Base-by-base conservation (phyloP, 306 rosid genomes). In the Malus asiatica region DNA sequence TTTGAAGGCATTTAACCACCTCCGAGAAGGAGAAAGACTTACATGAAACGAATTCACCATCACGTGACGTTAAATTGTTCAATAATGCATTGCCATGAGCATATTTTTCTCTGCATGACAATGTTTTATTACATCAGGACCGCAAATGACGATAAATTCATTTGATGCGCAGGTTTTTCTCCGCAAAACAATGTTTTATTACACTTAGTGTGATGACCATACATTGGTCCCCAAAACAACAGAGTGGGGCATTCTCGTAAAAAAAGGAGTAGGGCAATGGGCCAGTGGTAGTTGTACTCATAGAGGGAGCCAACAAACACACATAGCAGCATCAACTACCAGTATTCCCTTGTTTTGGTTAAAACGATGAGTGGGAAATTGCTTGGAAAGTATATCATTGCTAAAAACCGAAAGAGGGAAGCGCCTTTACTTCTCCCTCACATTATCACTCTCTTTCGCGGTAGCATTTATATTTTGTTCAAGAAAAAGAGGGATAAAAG, bases 301-400 rank as follows among this genome's bases (percentile, higher is more conserved):
- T 57, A n/a, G 62, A 8, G 27, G 27, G 61, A 4, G 61, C 65
- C 65, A 60, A 60, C 33, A 60, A 11, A 60, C 18, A 22, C 65
- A 59, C 10, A 8, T 3, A 60, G 8, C 30, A 48, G 12, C 22
- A 45, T 13, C 74, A 11, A 79, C 75, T 46, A 22, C 29, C 62
- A 57, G 79, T 65, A 65, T 44, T 32, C 44, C 23, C 77, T 9
- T 29, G 65, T 69, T 58, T 20, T 57, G 80, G 63, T 60, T 30
- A 73, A 46, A 6, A n/a, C 27, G 4, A 27, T 27, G 55, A 8
- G 30, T 11, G 48, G 73, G 86, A 83, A 86, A 78, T 72, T 76
- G 66, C 87, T 51, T 29, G 70, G 83, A 64, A 80, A 83, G 6
- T 70, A 71, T 2, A 72, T 33, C 40, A 23, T 11, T 11, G 33